Conservation (phyloP, 192 early-diverging fungal species). For the Linnemannia exigua region DNA sequence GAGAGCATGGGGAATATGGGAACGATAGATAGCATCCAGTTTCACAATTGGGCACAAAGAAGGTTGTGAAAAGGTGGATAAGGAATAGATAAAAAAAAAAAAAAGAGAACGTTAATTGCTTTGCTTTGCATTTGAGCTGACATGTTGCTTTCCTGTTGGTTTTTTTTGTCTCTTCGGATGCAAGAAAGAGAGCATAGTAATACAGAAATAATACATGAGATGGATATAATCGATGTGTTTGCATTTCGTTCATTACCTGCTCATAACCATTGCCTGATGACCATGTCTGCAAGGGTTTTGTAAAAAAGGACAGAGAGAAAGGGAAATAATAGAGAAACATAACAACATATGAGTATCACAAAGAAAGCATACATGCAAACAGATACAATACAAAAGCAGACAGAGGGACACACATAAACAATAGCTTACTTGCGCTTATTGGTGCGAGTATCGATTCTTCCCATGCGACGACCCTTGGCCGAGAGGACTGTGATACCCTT, state of each 20-base stretch:
- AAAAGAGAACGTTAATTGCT: background rate
- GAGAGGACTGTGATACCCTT: conserved; percentile 46
- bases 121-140: background rate
- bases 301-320: background rate
- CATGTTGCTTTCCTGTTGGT: background rate
- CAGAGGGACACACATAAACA: background rate
- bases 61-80: background rate
- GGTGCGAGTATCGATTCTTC: conserved; percentile 49
- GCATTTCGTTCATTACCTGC: conserved; percentile 38
- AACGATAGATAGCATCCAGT: background rate
- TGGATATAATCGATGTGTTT: background rate
- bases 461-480: conserved; percentile 37
- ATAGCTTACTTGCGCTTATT: conserved; percentile 41
- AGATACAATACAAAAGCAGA: background rate
- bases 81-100: background rate
- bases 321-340: background rate
- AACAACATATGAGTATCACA: conserved; percentile 5
- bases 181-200: background rate
- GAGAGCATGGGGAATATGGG: too few species aligned
- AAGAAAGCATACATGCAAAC: conserved; percentile 7
- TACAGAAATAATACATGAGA: background rate
- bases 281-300: conserved; percentile 20
- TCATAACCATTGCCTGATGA: conserved; percentile 55
- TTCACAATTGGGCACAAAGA: conserved; percentile 6
- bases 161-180: background rate